These are phyloP conservation scores for sorghum (Sorghum bicolor) DNA, from an alignment of 176 grass and related monocot genomes.

Conservation along the genomic window DNA sequence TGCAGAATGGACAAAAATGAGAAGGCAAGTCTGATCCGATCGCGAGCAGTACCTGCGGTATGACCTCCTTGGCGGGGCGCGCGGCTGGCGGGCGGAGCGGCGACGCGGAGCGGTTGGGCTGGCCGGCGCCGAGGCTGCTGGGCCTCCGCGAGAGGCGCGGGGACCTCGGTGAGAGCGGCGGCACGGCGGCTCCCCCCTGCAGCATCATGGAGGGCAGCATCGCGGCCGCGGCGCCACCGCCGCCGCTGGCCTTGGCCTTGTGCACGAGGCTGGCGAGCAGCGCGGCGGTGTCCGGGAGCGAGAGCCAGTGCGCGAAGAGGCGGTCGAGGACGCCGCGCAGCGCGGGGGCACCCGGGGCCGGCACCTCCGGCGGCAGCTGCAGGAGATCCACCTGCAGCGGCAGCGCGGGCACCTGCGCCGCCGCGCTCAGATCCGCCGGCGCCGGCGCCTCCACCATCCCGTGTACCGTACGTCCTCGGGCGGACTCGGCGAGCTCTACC, in stretches of 20 bases:
- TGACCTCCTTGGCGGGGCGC: constrained; percentile 62
- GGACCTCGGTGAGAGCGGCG: constrained; percentile 91
- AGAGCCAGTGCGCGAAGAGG: constrained; percentile 87
- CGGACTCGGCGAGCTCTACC: background rate
- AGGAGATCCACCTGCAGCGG: constrained; percentile 56
- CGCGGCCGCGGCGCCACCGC: background rate
- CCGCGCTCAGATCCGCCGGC: constrained; percentile 35
- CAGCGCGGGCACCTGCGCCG: constrained; percentile 27
- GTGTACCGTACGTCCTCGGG: background rate
- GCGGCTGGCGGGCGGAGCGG: constrained; percentile 56
- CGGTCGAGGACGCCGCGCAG: constrained; percentile 55
- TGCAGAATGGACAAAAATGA: background rate
- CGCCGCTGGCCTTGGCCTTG: constrained; percentile 49
- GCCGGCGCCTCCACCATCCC: constrained; percentile 17
- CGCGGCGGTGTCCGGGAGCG: constrained; percentile 61
- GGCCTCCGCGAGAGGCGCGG: constrained; percentile 58
- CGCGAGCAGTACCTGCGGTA: constrained; percentile 64
- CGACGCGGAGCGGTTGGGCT: constrained; percentile 48
- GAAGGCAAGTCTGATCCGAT: background rate
- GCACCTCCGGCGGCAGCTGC: constrained; percentile 56
- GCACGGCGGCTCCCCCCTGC: constrained; percentile 60
- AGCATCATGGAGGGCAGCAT: constrained; percentile 69
- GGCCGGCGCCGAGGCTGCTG: constrained; percentile 33
- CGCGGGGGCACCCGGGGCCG: constrained; percentile 33
- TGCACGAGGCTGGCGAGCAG: constrained; percentile 53